phyloP scores from a whole-genome alignment of 83 land plant species.

The Picea mariana region DNA sequence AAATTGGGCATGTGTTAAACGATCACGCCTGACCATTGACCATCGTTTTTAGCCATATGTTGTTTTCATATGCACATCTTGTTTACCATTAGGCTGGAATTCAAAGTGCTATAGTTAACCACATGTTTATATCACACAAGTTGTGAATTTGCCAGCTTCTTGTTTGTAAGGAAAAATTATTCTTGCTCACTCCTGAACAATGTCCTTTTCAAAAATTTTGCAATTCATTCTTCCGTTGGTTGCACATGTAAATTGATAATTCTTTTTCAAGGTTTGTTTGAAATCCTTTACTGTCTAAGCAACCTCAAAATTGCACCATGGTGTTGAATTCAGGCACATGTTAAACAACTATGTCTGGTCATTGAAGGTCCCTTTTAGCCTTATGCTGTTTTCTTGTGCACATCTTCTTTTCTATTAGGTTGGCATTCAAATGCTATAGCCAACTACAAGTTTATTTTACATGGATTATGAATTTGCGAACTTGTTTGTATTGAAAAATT shows the following conservation, averaged over 20 bases:
- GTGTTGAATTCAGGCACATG: too few relatives aligned
- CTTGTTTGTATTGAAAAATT: too few relatives aligned
- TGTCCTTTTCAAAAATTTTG: background rate
- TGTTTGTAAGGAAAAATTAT: too few relatives aligned
- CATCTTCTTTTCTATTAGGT: too few relatives aligned
- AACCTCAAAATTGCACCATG: too few relatives aligned
- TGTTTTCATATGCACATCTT: background rate
- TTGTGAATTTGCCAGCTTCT: background rate
- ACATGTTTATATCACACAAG: background rate
- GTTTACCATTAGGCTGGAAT: background rate
- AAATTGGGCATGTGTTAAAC: background rate
- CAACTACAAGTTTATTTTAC: too few relatives aligned
- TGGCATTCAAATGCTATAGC: too few relatives aligned
- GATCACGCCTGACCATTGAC: background rate
- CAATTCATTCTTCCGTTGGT: background rate
- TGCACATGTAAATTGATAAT: background rate
- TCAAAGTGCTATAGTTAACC: background rate
- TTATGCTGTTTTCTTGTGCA: too few relatives aligned
- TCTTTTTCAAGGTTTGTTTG: background rate
- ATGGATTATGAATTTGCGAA: too few relatives aligned
- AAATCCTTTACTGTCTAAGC: background rate
- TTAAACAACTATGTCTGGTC: too few relatives aligned
- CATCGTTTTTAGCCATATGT: background rate
- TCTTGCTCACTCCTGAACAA: background rate
- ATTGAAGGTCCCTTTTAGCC: too few relatives aligned